A percentile compares a stretch with the other conserved stretches of the same genome.
phyloP scores from a whole-genome alignment of 2,329 filamentous ascomycete species.

The Plectosphaerella sp. region DNA sequence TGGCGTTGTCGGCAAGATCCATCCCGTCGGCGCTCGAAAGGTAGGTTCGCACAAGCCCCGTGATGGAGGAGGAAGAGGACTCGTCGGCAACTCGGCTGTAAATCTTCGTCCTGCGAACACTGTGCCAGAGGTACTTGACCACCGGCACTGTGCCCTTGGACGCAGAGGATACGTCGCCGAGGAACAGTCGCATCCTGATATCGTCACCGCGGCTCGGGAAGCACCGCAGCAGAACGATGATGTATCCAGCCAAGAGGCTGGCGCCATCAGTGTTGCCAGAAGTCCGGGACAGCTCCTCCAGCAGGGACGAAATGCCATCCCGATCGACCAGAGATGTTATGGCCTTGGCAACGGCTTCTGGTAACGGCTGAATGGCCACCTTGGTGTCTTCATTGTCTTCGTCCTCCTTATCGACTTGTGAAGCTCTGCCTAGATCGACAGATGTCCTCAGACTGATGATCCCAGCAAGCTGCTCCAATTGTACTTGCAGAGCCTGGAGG shows the following conservation, averaged over 20 bases:
- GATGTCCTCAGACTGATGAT: conserved; percentile 41
- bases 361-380: neutral
- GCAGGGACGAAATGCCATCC: conserved; percentile 63
- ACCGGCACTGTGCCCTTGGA: conserved; percentile 49
- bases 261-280: conserved; percentile 22
- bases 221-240: conserved; percentile 76
- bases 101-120: conserved; percentile 36
- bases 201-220: conserved; percentile 81
- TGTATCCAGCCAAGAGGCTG: conserved; percentile 77
- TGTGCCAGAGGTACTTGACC: conserved; percentile 81
- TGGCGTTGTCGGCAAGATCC: neutral
- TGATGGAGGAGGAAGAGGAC: conserved; percentile 12
- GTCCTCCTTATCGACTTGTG: too few species aligned
- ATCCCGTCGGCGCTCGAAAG: conserved; percentile 15
- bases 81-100: conserved; percentile 9
- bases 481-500: conserved; percentile 48
- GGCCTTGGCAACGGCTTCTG: conserved; percentile 58
- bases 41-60: conserved; percentile 20
- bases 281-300: conserved; percentile 26
- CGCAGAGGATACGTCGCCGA: conserved; percentile 57
- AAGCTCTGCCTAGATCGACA: too few species aligned
- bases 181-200: conserved; percentile 89
- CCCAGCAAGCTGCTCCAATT: conserved; percentile 45
- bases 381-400: neutral
- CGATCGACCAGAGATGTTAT: conserved; percentile 70